Evolutionary conservation across 345 rosid genomes (phyloP), one percentile per base, ranked within the genome.

Genomic region (Cardamine chenopodiifolia): DNA sequence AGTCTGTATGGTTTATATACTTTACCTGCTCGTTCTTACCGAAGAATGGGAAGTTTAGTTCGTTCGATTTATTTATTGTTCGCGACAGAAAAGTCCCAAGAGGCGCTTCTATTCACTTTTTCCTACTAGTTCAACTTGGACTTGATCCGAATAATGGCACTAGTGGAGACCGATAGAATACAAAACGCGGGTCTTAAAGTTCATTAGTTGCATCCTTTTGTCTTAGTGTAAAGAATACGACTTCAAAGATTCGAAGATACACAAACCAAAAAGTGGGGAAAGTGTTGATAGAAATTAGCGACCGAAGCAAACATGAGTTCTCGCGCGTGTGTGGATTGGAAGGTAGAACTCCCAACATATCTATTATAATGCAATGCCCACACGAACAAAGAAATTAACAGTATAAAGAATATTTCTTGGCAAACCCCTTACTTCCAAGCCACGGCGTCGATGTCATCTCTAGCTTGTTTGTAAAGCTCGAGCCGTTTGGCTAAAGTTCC

Each of bases 381-480:
- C 76, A 70, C 61, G 45, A 56, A 23, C 35, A 64, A 63, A 55
- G 60, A 47, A 45, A 63, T 8, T 56, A 35, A 55, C 34, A 49
- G 48, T 56, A 76, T 50, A 70, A 62, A 70, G 71, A 70, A 77
- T 77, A 57, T 64, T 56, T 55, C 52, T 35, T 45, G 31, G 32
- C 66, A 55, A 70, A 29, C 4, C 40, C 31, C 65, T 77, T 52
- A 95, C 82, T 89, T 95, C 99, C 99, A 95, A 1, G 98, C 98
- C 56, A 90, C 98, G 0, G 96, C 73, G 65, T 95, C 98, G 5
- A 95, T 95, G 77, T 95, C 99, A 54, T 95, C 99, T 83, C 97
- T 85, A 13, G 99, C 99, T 8, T 93, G 87, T 72, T 95, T 92
- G 87, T 95, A 92, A 37, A 95, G 88, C 73, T 92, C 97, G 2